phyloP scores from a whole-genome alignment of 2,329 filamentous ascomycete species.

The Lecanicillium sp. region DNA sequence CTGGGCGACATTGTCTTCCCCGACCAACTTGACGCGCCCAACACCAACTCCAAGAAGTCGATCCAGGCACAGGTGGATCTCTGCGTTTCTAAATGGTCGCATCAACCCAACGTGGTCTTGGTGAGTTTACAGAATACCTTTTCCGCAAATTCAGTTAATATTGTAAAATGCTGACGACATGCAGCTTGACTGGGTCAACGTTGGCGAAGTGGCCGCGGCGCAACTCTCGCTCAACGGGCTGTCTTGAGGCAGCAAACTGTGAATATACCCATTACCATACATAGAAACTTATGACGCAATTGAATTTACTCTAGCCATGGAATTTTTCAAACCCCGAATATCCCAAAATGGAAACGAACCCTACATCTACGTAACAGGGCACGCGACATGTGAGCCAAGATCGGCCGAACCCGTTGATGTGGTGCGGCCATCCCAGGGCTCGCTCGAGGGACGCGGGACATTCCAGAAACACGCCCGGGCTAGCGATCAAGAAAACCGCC shows the following conservation, averaged over 20 bases:
- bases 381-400: neutral
- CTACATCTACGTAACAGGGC: neutral
- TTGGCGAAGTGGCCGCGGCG: slow-evolving; percentile 34
- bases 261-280: neutral
- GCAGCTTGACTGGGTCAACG: slow-evolving; percentile 39
- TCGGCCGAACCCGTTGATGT: neutral
- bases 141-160: neutral
- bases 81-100: slow-evolving; percentile 22
- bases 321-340: neutral
- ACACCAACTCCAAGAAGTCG: slow-evolving; percentile 30
- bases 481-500: neutral
- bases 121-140: slow-evolving; percentile 22
- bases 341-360: no score
- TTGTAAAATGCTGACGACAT: neutral
- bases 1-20: slow-evolving; percentile 31
- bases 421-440: no score
- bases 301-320: no score
- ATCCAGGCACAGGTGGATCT: slow-evolving; percentile 24
- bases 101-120: slow-evolving; percentile 28
- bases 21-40: slow-evolving; percentile 22
- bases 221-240: slow-evolving; percentile 34
- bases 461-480: neutral
- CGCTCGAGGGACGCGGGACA: no score
- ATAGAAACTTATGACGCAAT: slow-evolving; percentile 9
- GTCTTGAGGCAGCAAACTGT: slow-evolving; percentile 12